Percentiles rank a stretch among this genome's conserved stretches.
Evolutionary conservation across 352 stramenopile species (phyloP).

Genomic region (Pythium sp.): DNA sequence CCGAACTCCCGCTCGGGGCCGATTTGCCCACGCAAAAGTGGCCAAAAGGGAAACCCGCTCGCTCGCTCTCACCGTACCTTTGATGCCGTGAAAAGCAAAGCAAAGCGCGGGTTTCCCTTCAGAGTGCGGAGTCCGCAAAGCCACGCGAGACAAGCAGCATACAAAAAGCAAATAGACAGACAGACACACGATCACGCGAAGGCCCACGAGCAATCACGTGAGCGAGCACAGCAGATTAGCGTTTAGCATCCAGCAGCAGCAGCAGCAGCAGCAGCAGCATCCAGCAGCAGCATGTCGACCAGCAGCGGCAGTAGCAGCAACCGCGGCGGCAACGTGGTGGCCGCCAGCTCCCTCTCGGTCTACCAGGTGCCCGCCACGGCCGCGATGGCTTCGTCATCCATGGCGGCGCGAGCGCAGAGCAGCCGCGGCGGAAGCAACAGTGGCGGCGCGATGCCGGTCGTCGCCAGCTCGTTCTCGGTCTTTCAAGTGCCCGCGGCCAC

Average conservation of each 20-base stretch:
- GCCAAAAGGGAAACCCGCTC: background rate
- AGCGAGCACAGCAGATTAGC: background rate
- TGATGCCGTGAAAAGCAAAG: background rate
- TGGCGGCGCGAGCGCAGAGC: background rate
- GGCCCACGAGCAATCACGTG: background rate
- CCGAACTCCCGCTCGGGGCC: too few species aligned
- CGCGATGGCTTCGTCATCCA: background rate
- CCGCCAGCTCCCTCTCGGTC: background rate
- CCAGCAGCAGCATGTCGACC: background rate
- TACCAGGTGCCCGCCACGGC: slow-evolving; percentile 7
- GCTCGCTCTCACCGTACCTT: background rate
- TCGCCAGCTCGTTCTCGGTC: slow-evolving; percentile 50
- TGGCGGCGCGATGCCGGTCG: background rate
- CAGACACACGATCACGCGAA: background rate
- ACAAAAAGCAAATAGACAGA: background rate
- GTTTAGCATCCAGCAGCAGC: background rate
- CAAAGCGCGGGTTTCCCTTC: too few species aligned
- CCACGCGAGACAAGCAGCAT: background rate
- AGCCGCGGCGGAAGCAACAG: background rate
- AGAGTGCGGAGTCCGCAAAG: background rate
- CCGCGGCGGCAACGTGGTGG: background rate
- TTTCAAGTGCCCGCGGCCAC: slow-evolving; percentile 56
- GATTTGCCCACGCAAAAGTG: background rate
- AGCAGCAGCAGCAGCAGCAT: background rate
- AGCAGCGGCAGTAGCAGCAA: background rate